Conservation (phyloP, 2,329 filamentous ascomycete species). For the Hymenoscyphus albidus region DNA sequence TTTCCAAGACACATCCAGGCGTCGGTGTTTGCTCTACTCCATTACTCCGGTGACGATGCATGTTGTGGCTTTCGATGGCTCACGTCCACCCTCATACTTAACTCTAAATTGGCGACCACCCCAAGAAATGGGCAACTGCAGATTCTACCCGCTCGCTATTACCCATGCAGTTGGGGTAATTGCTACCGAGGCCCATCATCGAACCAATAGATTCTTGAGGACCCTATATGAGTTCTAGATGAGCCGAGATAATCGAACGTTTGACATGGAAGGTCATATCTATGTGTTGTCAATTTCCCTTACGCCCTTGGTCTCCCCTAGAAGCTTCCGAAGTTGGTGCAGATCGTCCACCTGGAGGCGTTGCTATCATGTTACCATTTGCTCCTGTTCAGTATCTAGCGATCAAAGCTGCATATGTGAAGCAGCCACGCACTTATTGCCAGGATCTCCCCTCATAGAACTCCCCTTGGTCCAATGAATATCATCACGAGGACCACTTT, state of each 20-base stretch:
- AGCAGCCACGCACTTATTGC: constrained; percentile 20
- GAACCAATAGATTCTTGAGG: neutral
- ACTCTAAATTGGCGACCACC: constrained; percentile 3
- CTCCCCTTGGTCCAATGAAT: constrained; percentile 23
- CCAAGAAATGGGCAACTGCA: constrained; percentile 1
- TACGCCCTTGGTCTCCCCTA: neutral
- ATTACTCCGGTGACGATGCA: constrained; percentile 5
- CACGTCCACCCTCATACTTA: constrained; percentile 8
- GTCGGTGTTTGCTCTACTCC: constrained; percentile 3
- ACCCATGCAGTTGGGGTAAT: neutral
- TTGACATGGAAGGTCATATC: neutral
- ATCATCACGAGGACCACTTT: constrained; percentile 12
- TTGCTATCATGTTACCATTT: constrained; percentile 10
- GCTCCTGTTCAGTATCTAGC: constrained; percentile 10
- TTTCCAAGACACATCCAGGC: constrained; percentile 8
- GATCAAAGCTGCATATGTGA: constrained; percentile 20
- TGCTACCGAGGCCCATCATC: neutral
- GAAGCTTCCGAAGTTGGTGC: constrained; percentile 3
- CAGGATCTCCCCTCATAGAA: constrained; percentile 14
- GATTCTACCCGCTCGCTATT: constrained; percentile 2
- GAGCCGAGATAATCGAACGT: neutral
- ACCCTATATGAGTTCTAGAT: neutral
- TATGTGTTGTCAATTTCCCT: constrained; percentile 3
- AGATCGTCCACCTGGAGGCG: constrained; percentile 9
- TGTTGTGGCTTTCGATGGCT: constrained; percentile 12